phyloP scores from a whole-genome alignment of 495 filamentous ascomycete genomes.

The Patellaria atrata region DNA sequence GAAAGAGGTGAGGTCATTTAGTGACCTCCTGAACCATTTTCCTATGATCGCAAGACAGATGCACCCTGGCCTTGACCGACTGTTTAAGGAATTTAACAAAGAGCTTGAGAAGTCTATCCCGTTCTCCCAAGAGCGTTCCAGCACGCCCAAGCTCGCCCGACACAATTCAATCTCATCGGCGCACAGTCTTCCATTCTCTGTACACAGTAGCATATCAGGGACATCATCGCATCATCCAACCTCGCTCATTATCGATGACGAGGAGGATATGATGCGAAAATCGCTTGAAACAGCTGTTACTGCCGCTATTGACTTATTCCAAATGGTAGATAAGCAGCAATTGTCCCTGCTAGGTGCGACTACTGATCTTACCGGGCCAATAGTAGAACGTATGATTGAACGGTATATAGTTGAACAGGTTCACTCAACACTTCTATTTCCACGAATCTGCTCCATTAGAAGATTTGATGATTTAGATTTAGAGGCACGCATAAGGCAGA shows the following conservation, averaged over 20 bases:
- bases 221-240: constrained; percentile 17
- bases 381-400: constrained; percentile 89
- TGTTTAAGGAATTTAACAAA: constrained; percentile 79
- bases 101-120: constrained; percentile 73
- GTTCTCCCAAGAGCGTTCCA: constrained; percentile 31
- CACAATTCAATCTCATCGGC: constrained; percentile 18
- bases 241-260: constrained; percentile 48
- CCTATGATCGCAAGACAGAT: constrained; percentile 96
- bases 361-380: constrained; percentile 81
- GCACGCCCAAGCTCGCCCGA: constrained; percentile 26
- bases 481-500: constrained; percentile 77
- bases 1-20: constrained; percentile 82
- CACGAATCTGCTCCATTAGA: constrained; percentile 62
- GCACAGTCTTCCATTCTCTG: constrained; percentile 16
- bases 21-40: constrained; percentile 80
- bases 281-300: constrained; percentile 85
- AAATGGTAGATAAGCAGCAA: constrained; percentile 89
- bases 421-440: constrained; percentile 73
- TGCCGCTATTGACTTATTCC: constrained; percentile 87
- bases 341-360: constrained; percentile 81
- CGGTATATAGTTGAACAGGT: constrained; percentile 90
- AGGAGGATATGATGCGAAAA: constrained; percentile 73
- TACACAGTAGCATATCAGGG: constrained; percentile 19
- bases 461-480: constrained; percentile 78
- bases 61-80: constrained; percentile 77